These are phyloP conservation scores for Lactarius sp. DNA, from an alignment of 768 basidiomycete species.

Conservation along the genomic window DNA sequence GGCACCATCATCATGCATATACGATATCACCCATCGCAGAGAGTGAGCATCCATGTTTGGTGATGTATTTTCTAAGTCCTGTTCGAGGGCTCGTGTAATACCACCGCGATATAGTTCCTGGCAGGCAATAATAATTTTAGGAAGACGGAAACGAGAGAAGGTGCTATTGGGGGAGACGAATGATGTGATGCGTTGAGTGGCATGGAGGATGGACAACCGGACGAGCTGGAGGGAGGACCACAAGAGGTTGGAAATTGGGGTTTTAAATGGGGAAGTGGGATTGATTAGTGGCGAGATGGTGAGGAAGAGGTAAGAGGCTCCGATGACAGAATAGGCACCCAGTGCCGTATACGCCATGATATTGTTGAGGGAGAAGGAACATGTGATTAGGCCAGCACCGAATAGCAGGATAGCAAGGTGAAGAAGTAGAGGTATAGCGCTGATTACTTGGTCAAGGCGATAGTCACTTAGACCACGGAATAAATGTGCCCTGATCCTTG, in stretches of 20 bases:
- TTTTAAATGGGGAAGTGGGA: slow-evolving; percentile 21
- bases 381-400: slow-evolving; percentile 16
- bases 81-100: slow-evolving; percentile 8
- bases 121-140: neutral
- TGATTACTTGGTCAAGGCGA: slow-evolving; percentile 8
- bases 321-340: neutral
- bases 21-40: slow-evolving; percentile 12
- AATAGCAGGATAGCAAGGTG: slow-evolving; percentile 23
- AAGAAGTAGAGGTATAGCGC: slow-evolving; percentile 14
- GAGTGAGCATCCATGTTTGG: slow-evolving; percentile 8
- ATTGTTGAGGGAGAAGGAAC: slow-evolving; percentile 16
- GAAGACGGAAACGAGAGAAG: slow-evolving; percentile 10
- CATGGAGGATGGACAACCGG: neutral
- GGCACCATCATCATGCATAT: neutral
- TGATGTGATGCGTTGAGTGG: neutral
- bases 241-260: slow-evolving; percentile 14
- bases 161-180: neutral
- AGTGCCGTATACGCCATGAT: slow-evolving; percentile 13
- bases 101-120: slow-evolving; percentile 17
- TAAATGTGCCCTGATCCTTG: slow-evolving; percentile 20
- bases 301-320: slow-evolving; percentile 6
- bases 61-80: neutral
- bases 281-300: slow-evolving; percentile 17
- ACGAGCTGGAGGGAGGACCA: slow-evolving; percentile 8
- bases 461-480: slow-evolving; percentile 9